Evolutionary conservation across 306 rosid genomes (phyloP).

Genomic region (Cucurbita argyrosperma): DNA sequence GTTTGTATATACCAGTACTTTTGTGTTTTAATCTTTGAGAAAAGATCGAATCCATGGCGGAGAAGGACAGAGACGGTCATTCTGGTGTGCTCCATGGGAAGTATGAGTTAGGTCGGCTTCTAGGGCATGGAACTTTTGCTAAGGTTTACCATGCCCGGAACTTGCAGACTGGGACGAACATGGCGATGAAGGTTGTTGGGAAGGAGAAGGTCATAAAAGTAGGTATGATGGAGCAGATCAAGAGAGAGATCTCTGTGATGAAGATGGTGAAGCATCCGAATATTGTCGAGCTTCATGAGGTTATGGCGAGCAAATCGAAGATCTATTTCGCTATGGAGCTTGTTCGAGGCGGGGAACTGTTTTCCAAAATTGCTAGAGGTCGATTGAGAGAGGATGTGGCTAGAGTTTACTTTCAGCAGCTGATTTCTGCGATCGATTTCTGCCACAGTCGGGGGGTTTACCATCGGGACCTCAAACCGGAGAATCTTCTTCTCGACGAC

Average conservation of each 20-base stretch:
- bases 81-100: slow-evolving; percentile 60
- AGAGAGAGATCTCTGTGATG: slow-evolving; percentile 87
- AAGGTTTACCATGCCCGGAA: slow-evolving; percentile 73
- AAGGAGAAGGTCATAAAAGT: slow-evolving; percentile 81
- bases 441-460: slow-evolving; percentile 93
- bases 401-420: slow-evolving; percentile 69
- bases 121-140: slow-evolving; percentile 91
- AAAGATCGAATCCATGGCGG: slow-evolving; percentile 15
- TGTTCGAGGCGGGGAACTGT: slow-evolving; percentile 96
- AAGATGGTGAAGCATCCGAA: slow-evolving; percentile 76
- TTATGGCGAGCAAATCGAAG: slow-evolving; percentile 84
- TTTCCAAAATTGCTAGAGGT: slow-evolving; percentile 54
- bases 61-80: slow-evolving; percentile 9
- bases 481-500: slow-evolving; percentile 46
- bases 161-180: slow-evolving; percentile 33
- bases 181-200: slow-evolving; percentile 87
- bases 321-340: slow-evolving; percentile 92
- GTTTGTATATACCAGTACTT: neutral
- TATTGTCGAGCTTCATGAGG: slow-evolving; percentile 78
- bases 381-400: slow-evolving; percentile 58
- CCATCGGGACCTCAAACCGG: slow-evolving; percentile 88
- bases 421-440: slow-evolving; percentile 85
- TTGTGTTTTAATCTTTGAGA: neutral
- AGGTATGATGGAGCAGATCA: slow-evolving; percentile 92
- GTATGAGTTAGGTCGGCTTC: slow-evolving; percentile 80